Conservation (phyloP, 768 basidiomycete species). For the Phlebiopsis flavidoalba region DNA sequence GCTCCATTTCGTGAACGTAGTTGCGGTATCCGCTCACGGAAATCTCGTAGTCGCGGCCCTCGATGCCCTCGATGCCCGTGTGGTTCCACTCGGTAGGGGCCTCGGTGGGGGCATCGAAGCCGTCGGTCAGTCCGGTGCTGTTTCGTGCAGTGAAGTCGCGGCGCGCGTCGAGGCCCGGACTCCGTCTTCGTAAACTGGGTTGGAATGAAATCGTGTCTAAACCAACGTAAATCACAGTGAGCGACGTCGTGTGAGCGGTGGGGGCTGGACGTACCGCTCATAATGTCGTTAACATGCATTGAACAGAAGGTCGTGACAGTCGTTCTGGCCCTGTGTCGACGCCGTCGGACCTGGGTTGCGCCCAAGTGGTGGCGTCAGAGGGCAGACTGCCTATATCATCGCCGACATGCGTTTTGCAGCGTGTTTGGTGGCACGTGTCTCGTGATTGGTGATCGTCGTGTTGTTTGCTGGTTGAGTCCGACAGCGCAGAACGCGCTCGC, state of each 20-base stretch:
- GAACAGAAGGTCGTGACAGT: background rate
- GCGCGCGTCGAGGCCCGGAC: constrained; percentile 8
- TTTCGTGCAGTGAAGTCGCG: constrained; percentile 11
- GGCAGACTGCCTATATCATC: constrained; percentile 16
- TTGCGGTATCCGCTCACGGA: constrained; percentile 25
- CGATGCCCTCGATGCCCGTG: constrained; percentile 11
- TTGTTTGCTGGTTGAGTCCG: background rate
- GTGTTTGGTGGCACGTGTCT: constrained; percentile 22
- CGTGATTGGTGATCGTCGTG: constrained; percentile 8
- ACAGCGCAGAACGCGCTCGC: background rate
- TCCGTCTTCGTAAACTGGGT: background rate
- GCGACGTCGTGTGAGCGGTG: background rate
- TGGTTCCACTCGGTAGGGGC: constrained; percentile 23
- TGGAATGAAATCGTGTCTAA: constrained; percentile 9
- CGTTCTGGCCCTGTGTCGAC: constrained; percentile 1
- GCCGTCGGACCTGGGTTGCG: constrained; percentile 4
- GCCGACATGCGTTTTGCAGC: constrained; percentile 24
- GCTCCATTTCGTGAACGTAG: constrained; percentile 27
- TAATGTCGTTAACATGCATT: constrained; percentile 17
- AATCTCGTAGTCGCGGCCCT: constrained; percentile 22
- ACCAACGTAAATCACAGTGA: background rate
- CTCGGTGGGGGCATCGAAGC: constrained; percentile 24
- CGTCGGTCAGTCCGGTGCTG: constrained; percentile 23
- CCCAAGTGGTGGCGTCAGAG: background rate
- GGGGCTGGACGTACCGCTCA: constrained; percentile 11